Evolutionary conservation across 371 early-diverging fungal species (phyloP), one percentile per base, ranked within the genome.

Genomic region (Apophysomyces trapeziformis): DNA sequence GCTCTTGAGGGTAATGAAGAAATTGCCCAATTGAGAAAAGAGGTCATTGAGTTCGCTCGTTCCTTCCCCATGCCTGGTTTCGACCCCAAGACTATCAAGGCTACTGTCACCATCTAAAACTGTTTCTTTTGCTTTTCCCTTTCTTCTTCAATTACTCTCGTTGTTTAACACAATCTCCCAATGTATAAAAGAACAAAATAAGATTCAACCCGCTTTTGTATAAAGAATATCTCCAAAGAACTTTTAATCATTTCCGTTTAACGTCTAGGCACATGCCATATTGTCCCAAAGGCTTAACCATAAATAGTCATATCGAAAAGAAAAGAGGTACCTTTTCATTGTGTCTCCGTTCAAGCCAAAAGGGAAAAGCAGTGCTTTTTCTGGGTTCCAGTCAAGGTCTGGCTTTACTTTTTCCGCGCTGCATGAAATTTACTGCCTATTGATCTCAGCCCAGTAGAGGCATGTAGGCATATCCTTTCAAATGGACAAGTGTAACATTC

Each of bases 21-120:
- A 58, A 85, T 93, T 69, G 82, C 86, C 64, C 84, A 86, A 65
- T 89, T 99, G 68, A 89, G 89, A 77, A 86, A 87, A 75, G 93
- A 96, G 73, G 96, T 98, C n/a, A 88, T 95, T 75, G 87, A 83
- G 38, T 98, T 98, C 77, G 96, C 98, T 61, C 86, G 85, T 54
- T 73, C 80, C 62, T 95, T 94, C 90, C 95, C 95, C 69, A 95
- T 95, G 95, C 97, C 97, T 63, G 95, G 95, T 65, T 82, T 82
- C 63, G 82, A 82, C 54, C 68, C 82, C 63, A 58, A 73, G 65
- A 75, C 70, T 62, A 79, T 79, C 71, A 76, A 82, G 57, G 71
- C 79, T 57, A 77, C 82, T 56, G 82, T 74, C 57, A 67, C 76
- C 61, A 72, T 77, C 73, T 79, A 82, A 79, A 67, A 4, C 37